phyloP scores from a whole-genome alignment of 768 basidiomycete species.

The Boletus speciosus region DNA sequence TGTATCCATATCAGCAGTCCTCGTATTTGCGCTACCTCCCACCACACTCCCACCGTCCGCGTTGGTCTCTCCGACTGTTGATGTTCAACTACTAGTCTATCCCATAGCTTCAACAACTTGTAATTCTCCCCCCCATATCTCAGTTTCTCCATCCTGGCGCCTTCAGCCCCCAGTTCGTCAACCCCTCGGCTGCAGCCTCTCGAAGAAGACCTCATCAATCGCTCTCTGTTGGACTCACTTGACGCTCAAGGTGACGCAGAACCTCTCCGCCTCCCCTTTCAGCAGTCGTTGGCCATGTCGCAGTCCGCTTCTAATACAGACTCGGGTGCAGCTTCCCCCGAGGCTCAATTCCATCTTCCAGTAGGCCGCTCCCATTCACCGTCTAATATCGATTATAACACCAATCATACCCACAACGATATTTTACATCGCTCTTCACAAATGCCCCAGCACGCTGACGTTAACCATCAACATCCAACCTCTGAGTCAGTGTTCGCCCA shows the following conservation, averaged over 20 bases:
- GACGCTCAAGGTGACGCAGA: conserved; percentile 83
- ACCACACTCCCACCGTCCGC: conserved; percentile 28
- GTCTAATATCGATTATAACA: conserved; percentile 36
- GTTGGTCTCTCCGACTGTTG: conserved; percentile 38
- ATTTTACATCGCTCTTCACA: conserved; percentile 27
- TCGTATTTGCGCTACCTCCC: conserved; percentile 34
- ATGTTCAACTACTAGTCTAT: conserved; percentile 37
- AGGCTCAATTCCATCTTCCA: conserved; percentile 49
- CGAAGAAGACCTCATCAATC: conserved; percentile 80
- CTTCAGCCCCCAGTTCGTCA: conserved; percentile 36
- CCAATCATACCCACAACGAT: conserved; percentile 36
- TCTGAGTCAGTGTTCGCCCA: conserved; percentile 32
- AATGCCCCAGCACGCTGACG: conserved; percentile 23
- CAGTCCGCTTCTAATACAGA: conserved; percentile 52
- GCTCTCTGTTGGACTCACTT: conserved; percentile 77
- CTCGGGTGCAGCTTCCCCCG: conserved; percentile 47
- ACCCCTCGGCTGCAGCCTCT: conserved; percentile 35
- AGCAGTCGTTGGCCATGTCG: conserved; percentile 42
- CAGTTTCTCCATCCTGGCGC: conserved; percentile 48
- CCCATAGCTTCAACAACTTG: conserved; percentile 27
- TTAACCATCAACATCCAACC: conserved; percentile 33
- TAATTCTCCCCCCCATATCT: conserved; percentile 25
- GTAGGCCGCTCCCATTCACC: conserved; percentile 53
- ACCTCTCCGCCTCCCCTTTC: conserved; percentile 38
- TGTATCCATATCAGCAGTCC: conserved; percentile 44